Conservation (phyloP, 805 yeast genomes). For the Saccharomyces paradoxus region DNA sequence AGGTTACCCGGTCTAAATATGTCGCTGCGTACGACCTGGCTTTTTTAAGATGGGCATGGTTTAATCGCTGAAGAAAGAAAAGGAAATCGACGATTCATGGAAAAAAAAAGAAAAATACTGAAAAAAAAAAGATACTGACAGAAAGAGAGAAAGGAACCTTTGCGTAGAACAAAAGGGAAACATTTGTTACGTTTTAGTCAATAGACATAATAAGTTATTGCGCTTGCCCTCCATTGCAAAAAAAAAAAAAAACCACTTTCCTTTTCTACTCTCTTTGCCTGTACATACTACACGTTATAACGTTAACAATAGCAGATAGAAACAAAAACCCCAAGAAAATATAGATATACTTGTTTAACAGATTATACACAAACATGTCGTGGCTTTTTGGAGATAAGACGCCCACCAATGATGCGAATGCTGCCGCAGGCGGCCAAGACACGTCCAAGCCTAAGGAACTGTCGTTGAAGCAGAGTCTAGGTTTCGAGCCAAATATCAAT, state of each 20-base stretch:
- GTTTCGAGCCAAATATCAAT: constrained; percentile 67
- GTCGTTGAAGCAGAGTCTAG: constrained; percentile 27
- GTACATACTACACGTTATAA: not conserved
- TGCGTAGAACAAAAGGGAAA: not conserved
- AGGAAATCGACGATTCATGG: not conserved
- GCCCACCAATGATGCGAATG: constrained; percentile 8
- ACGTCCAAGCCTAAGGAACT: constrained; percentile 11
- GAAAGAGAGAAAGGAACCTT: not conserved
- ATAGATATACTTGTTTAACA: not conserved
- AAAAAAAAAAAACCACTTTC: not conserved
- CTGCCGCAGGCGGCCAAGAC: constrained; percentile 2
- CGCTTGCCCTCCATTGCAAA: not conserved
- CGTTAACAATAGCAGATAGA: not conserved
- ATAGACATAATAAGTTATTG: not conserved
- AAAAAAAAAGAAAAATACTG: not conserved
- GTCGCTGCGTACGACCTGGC: not conserved
- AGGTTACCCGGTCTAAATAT: not conserved
- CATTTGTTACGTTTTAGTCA: too few species aligned
- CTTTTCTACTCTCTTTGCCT: not conserved
- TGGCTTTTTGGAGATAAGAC: constrained; percentile 20
- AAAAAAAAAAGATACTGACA: not conserved
- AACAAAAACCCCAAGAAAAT: not conserved
- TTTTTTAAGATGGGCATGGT: not conserved
- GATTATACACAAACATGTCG: constrained; percentile 12
- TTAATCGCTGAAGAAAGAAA: not conserved